A percentile compares a stretch with the other conserved stretches of the same genome.
phyloP scores from a whole-genome alignment of 1,284 basidiomycete species.

The Malassezia cuniculi region DNA sequence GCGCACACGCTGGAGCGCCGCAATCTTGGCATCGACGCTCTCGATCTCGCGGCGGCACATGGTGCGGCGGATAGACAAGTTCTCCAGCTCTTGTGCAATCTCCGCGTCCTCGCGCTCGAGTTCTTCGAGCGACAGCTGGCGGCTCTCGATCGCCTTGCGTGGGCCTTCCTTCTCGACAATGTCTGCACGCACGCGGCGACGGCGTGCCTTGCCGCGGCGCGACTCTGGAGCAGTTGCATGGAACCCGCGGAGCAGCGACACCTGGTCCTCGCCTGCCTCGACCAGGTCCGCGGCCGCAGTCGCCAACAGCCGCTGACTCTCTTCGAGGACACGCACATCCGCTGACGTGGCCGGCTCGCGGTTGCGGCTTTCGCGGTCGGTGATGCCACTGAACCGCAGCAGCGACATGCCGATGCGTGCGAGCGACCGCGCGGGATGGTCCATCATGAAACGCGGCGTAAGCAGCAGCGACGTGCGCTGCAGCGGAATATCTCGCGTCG shows the following conservation, averaged over 20 bases:
- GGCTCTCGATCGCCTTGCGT: background rate
- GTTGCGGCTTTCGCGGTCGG: background rate
- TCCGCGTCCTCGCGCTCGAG: conserved; percentile 36
- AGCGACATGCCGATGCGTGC: conserved; percentile 35
- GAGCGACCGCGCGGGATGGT: conserved; percentile 32
- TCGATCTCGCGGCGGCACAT: conserved; percentile 26
- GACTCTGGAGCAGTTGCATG: conserved; percentile 39
- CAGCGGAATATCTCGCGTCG: conserved; percentile 20
- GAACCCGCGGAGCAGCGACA: conserved; percentile 41
- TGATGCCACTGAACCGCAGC: conserved; percentile 11
- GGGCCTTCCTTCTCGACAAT: conserved; percentile 8
- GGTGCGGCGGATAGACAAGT: conserved; percentile 25
- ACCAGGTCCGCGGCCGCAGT: conserved; percentile 22
- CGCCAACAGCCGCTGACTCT: conserved; percentile 36
- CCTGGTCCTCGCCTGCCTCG: conserved; percentile 14
- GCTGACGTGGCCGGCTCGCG: conserved; percentile 21
- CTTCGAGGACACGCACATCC: conserved; percentile 37
- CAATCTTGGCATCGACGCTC: conserved; percentile 42
- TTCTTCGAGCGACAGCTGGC: conserved; percentile 28
- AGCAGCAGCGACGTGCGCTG: conserved; percentile 28
- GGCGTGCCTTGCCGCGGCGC: conserved; percentile 24
- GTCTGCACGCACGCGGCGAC: conserved; percentile 24
- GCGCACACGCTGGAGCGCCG: conserved; percentile 67
- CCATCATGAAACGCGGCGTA: conserved; percentile 30
- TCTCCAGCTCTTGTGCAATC: conserved; percentile 32